Percentiles rank a stretch among this genome's conserved stretches.
Evolutionary conservation across 1,139 yeast genomes (phyloP).

Genomic region (Geotrichum aggregatum): DNA sequence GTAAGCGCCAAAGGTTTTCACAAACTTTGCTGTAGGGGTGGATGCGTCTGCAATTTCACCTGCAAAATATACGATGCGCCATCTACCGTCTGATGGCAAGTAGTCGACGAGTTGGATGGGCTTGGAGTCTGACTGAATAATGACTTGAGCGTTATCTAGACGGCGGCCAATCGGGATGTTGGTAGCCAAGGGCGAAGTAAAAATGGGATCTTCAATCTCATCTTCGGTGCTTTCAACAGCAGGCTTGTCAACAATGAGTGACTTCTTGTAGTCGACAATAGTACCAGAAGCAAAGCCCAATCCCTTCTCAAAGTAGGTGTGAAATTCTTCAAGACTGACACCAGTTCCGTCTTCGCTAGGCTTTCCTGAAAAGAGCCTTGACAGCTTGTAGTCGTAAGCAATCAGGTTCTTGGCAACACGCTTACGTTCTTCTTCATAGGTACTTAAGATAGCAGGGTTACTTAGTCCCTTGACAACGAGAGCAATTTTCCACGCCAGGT

Average conservation of each 20-base stretch:
- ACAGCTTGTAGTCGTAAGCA: slow-evolving; percentile 38
- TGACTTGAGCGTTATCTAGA: slow-evolving; percentile 31
- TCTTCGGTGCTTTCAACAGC: slow-evolving; percentile 4
- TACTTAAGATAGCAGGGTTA: slow-evolving; percentile 31
- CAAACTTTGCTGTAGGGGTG: slow-evolving; percentile 18
- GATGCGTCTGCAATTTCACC: slow-evolving; percentile 31
- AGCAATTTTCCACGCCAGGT: slow-evolving; percentile 41
- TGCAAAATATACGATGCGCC: slow-evolving; percentile 35
- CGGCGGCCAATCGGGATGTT: slow-evolving; percentile 37
- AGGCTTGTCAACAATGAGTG: slow-evolving; percentile 27
- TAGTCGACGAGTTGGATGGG: slow-evolving; percentile 34
- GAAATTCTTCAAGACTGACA: slow-evolving; percentile 37
- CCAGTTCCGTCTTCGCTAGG: slow-evolving; percentile 32
- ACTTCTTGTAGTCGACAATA: slow-evolving; percentile 35
- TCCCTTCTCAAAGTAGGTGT: slow-evolving; percentile 34
- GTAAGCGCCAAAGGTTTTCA: slow-evolving; percentile 28
- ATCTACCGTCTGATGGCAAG: slow-evolving; percentile 34
- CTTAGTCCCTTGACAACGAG: slow-evolving; percentile 38
- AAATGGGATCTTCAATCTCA: not conserved
- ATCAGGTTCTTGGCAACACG: slow-evolving; percentile 40
- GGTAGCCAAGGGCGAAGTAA: slow-evolving; percentile 28
- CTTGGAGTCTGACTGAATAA: slow-evolving; percentile 35
- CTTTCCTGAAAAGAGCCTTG: slow-evolving; percentile 38
- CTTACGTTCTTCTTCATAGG: slow-evolving; percentile 39
- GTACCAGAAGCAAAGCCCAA: slow-evolving; percentile 40